These are phyloP conservation scores for Tetradesmus lagerheimii DNA, from an alignment of 139 green algal species.

Conservation along the genomic window DNA sequence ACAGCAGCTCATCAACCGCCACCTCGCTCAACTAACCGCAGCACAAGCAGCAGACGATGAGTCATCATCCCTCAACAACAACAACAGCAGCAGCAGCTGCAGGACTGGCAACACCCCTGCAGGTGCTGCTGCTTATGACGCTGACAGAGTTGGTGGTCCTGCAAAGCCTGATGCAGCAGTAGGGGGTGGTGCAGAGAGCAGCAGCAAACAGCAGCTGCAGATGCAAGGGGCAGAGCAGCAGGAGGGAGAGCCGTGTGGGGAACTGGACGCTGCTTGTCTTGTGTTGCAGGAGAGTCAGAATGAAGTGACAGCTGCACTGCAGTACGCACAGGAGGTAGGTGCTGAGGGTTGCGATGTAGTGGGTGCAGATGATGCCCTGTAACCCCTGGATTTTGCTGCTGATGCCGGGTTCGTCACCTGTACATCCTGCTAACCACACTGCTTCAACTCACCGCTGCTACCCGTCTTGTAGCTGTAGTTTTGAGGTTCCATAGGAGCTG, in stretches of 20 bases:
- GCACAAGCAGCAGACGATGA: not conserved
- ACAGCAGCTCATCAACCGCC: not conserved
- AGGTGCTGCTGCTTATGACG: not conserved
- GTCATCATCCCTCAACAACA: not conserved
- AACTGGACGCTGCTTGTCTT: not conserved
- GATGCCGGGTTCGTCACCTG: too few relatives aligned
- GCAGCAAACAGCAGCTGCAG: not conserved
- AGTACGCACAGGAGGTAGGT: constrained; percentile 6
- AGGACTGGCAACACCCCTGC: not conserved
- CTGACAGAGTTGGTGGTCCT: not conserved
- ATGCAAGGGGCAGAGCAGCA: not conserved
- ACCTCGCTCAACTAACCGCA: not conserved
- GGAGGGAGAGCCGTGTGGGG: not conserved
- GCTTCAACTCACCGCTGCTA: too few relatives aligned
- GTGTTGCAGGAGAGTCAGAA: constrained; percentile 17
- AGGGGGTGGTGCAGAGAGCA: not conserved
- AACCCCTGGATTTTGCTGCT: too few relatives aligned
- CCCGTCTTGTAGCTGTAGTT: not conserved
- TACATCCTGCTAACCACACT: too few relatives aligned
- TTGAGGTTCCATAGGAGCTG: not conserved
- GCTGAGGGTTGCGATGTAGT: too few relatives aligned
- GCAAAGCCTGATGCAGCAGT: not conserved
- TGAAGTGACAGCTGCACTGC: constrained; percentile 12
- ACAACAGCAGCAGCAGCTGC: not conserved
- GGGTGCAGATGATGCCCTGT: too few relatives aligned